A percentile compares a stretch with the other conserved stretches of the same genome.
These are phyloP conservation scores for Isatis tinctoria DNA, from an alignment of 345 rosid species.

Conservation along the genomic window DNA sequence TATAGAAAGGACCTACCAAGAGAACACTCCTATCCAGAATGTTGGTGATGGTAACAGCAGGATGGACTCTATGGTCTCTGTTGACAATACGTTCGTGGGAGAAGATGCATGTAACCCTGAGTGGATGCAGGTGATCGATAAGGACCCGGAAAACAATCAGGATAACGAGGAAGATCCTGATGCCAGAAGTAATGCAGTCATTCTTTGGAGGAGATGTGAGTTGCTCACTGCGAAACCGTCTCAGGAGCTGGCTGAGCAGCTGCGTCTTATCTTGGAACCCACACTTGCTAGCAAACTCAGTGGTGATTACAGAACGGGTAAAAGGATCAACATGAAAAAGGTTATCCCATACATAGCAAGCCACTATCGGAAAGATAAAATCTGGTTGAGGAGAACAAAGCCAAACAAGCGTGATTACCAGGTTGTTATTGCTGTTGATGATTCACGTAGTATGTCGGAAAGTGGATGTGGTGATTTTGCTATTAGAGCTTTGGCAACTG, in stretches of 20 bases:
- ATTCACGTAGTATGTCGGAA: conserved; percentile 90
- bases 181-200: conserved; percentile 40
- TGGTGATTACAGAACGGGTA: conserved; percentile 95
- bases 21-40: conserved; percentile 29
- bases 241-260: conserved; percentile 90
- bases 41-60: conserved; percentile 33
- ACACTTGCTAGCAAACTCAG: conserved; percentile 89
- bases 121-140: conserved; percentile 44
- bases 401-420: conserved; percentile 97
- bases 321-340: conserved; percentile 97
- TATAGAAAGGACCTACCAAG: conserved; percentile 32
- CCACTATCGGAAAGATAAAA: conserved; percentile 88
- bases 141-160: conserved; percentile 35
- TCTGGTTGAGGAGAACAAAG: conserved; percentile 92
- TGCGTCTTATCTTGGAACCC: conserved; percentile 93
- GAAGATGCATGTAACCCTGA: conserved; percentile 41
- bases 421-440: conserved; percentile 89
- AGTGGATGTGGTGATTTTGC: conserved; percentile 84
- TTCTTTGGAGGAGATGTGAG: conserved; percentile 83
- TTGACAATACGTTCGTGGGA: conserved; percentile 42
- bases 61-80: conserved; percentile 50
- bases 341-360: conserved; percentile 96
- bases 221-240: conserved; percentile 67
- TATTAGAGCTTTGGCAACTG: conserved; percentile 86
- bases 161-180: conserved; percentile 49